phyloP scores from a whole-genome alignment of 225 moss, liverwort and hornwort species.

The Antitrichia curtipendula region DNA sequence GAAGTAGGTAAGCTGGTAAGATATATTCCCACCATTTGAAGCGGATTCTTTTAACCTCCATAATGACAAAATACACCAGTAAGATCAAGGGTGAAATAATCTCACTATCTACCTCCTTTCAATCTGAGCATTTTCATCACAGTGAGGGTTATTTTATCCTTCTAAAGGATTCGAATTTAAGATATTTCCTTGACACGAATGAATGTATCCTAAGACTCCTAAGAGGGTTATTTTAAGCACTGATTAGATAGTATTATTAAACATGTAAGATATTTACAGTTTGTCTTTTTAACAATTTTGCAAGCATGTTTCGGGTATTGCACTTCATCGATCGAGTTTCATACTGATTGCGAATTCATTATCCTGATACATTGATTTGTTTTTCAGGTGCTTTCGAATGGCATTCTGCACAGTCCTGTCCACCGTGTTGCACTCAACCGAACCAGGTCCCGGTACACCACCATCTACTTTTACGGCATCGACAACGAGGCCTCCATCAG shows the following conservation, averaged over 20 bases:
- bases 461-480: conserved; percentile 23
- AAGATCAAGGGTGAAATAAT: not conserved
- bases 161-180: not conserved
- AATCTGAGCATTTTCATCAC: not conserved
- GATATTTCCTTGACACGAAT: not conserved
- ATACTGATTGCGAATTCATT: not conserved
- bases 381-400: conserved; percentile 26
- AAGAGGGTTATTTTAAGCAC: not conserved
- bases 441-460: conserved; percentile 1
- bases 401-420: conserved; percentile 7
- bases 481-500: conserved; percentile 1
- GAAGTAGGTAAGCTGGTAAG: not conserved
- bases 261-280: too few relatives aligned
- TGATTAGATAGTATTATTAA: not conserved
- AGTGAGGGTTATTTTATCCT: not conserved
- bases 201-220: not conserved
- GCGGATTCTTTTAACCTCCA: not conserved
- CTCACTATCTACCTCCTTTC: not conserved
- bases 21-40: not conserved
- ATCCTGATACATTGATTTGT: too few relatives aligned
- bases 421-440: conserved; percentile 18
- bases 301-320: not conserved
- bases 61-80: not conserved
- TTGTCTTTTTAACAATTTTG: not conserved
- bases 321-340: not conserved